phyloP scores from a whole-genome alignment of 2,329 filamentous ascomycete genomes.

The Cryphonectria radicalis region DNA sequence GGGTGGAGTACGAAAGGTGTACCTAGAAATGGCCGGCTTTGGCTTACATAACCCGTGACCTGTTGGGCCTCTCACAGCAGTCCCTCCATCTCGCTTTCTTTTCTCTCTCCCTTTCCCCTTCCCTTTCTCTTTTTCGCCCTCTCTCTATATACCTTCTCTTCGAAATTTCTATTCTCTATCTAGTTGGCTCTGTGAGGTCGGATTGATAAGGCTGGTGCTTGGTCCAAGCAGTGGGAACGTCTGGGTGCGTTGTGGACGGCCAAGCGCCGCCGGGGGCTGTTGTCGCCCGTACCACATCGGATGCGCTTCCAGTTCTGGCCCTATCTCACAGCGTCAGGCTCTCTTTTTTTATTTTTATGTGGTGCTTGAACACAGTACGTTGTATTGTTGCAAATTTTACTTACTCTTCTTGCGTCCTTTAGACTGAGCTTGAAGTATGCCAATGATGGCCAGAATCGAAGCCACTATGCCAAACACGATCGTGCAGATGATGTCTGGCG shows the following conservation, averaged over 20 bases:
- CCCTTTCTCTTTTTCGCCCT: background rate
- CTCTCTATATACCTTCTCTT: background rate
- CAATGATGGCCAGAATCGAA: background rate
- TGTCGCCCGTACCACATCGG: background rate
- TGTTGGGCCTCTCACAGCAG: too few species aligned
- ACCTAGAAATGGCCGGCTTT: too few species aligned
- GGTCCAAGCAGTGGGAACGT: background rate
- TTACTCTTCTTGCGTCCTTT: background rate
- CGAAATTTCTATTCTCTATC: background rate
- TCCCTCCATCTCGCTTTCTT: too few species aligned
- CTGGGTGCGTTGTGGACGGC: background rate
- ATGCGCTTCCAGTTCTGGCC: background rate
- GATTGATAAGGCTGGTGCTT: background rate
- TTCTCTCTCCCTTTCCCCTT: too few species aligned
- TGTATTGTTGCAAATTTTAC: background rate
- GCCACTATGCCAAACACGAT: background rate
- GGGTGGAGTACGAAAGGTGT: too few species aligned
- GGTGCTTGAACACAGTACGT: background rate
- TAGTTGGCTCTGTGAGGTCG: background rate
- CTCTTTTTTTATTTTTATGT: background rate
- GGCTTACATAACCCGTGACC: too few species aligned
- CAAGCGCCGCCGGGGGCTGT: background rate
- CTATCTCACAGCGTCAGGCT: background rate
- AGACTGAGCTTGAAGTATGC: background rate
- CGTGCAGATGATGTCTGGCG: constrained; percentile 2